Evolutionary conservation across 495 filamentous ascomycete species (phyloP), one percentile per base, ranked within the genome.

Genomic region (Aspergillus indologenus): DNA sequence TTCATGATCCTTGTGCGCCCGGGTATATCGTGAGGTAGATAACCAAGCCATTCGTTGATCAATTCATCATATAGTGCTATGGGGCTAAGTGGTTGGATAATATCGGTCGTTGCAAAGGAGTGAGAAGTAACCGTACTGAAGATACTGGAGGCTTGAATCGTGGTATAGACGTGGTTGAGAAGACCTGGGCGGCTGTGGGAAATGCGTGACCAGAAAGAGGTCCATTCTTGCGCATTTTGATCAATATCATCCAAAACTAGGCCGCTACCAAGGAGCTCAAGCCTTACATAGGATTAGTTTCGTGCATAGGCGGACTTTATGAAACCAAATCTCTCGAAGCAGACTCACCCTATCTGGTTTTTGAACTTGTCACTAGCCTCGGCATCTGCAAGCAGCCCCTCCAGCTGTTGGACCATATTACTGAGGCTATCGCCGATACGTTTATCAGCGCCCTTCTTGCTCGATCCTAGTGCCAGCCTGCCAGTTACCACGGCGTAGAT

Each of bases 31-130:
- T 59, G 54, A 7, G 76, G 61, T 21, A 81, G 54, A 54, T 55
- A 66, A 5, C 68, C 59, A 14, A 81, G 58, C 76, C 75, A 81
- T 24, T 73, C 58, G 17, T 75, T 60, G 17, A 79, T 65, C 34
- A 81, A 51, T 19, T 48, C 57, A 50, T 80, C 71, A 60, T 81
- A 81, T 1, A 70, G 64, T 2, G 62, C 50, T 34, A 74, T 24
- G 18, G 75, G 61, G 54, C 70, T 61, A 44, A 65, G 48, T 14
- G 56, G 48, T 2, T 58, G 59, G 21, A 21, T 9, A 18, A 15
- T 14, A 1, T 58, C 65, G 6, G 43, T 23, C 3, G 51, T 34
- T 9, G 20, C 49, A 19, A 24, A 26, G 21, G 51, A 59, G 20
- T 64, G 53, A 15, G 51, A 61, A 31, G 54, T 51, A 1, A 51